Percentiles rank a stretch among this genome's conserved stretches.
phyloP scores from a whole-genome alignment of 2,329 filamentous ascomycete species.

The Alternaria sp. region DNA sequence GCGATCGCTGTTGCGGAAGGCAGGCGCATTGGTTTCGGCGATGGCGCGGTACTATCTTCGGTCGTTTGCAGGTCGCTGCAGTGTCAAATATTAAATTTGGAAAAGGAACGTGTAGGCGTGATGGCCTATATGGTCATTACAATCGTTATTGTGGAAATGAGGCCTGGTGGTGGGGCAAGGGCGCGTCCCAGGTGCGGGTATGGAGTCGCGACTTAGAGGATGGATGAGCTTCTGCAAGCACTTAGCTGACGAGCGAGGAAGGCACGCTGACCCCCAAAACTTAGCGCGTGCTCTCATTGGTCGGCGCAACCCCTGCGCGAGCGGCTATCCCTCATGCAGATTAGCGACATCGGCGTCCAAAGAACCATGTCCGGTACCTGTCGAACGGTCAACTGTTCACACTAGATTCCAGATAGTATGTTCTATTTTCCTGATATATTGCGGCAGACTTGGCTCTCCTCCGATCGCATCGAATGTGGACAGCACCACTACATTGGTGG shows the following conservation, averaged over 20 bases:
- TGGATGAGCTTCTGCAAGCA: constrained; percentile 30
- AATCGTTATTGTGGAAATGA: constrained; percentile 39
- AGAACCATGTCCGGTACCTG: neutral
- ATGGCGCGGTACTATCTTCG: constrained; percentile 23
- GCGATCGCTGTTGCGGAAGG: constrained; percentile 23
- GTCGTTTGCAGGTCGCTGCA: constrained; percentile 15
- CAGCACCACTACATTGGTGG: neutral
- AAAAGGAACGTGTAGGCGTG: constrained; percentile 34
- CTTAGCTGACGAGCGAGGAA: constrained; percentile 17
- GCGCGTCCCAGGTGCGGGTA: constrained; percentile 43
- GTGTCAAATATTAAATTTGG: constrained; percentile 28
- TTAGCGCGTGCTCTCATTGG: constrained; percentile 1
- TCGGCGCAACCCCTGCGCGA: neutral
- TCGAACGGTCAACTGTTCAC: neutral
- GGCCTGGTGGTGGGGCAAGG: constrained; percentile 33
- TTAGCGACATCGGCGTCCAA: neutral
- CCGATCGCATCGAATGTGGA: neutral
- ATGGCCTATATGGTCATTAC: constrained; percentile 38
- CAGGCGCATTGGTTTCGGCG: constrained; percentile 39
- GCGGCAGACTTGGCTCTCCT: neutral
- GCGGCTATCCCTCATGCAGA: neutral
- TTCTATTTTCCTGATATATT: too few relatives aligned
- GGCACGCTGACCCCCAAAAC: constrained; percentile 8
- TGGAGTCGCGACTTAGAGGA: constrained; percentile 35
- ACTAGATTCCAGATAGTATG: neutral